Evolutionary conservation across 768 basidiomycete genomes (phyloP), one percentile per base, ranked within the genome.

Genomic region (Rossbeevera mucosa): DNA sequence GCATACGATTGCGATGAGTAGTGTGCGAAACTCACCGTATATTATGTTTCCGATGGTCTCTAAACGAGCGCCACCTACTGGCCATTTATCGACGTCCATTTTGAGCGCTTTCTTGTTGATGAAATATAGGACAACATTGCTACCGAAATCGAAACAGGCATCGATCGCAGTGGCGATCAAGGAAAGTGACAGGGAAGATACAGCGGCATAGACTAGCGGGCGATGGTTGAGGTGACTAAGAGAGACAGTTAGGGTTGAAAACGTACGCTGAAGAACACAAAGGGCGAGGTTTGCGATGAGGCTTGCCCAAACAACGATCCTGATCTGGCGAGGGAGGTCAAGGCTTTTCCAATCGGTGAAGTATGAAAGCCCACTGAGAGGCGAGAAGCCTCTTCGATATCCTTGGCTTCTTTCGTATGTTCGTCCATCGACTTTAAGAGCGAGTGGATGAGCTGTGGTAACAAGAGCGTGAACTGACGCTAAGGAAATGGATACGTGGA

Each of bases 141-240:
- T 90, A 41, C 86, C 86, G 56, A 89, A 76, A 64, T 94, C 91
- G 62, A 86, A 91, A 14, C 88, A 74, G 14, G 94, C 85, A 65
- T 98, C 95, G 62, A 94, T 88, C 12, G 80, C 88, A 2, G 93
- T 95, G 11, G 93, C 92, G 54, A 97, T 79, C 45, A 97, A 75
- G 5, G 93, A 91, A 5, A 97, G 74, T 0, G 92, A 95, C 4
- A 80, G 57, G 2, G 91, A 86, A 4, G 89, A 88, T 47, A 91
- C 77, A 12, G 96, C 94, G 13, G 91, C 95, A 65, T 96, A 99
- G 61, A 98, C 90, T 93, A 59, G 43, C 20, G 0, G 18, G 31
- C 11, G 48, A 25, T 53, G 14, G 46, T 33, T 16, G 8, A 46
- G 21, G 30, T 2, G 1, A 13, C 14, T 6, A 13, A 29, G 9